These are phyloP conservation scores for Neoboletus magnificus DNA, from an alignment of 768 basidiomycete genomes.

Conservation along the genomic window DNA sequence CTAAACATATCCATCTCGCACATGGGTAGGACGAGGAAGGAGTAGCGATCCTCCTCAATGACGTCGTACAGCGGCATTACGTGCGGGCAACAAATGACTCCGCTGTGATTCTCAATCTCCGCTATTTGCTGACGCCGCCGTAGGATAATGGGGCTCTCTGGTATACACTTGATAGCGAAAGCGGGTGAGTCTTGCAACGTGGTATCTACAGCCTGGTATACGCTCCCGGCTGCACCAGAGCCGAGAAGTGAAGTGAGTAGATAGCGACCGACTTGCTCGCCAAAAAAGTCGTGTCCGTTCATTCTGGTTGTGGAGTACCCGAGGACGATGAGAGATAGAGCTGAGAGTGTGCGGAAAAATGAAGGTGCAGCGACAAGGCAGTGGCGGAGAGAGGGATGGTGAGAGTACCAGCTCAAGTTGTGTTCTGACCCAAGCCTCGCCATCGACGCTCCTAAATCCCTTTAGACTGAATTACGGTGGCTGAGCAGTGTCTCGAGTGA, in stretches of 20 bases:
- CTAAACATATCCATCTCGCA: slow-evolving; percentile 64
- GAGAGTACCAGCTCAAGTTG: not conserved
- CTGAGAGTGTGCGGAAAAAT: not conserved
- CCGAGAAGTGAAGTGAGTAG: slow-evolving; percentile 63
- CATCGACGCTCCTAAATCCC: not conserved
- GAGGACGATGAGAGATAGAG: not conserved
- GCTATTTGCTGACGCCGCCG: slow-evolving; percentile 60
- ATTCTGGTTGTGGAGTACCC: not conserved
- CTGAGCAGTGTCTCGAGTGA: not conserved
- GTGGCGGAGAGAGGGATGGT: not conserved
- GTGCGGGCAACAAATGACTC: slow-evolving; percentile 44
- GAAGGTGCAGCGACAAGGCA: not conserved
- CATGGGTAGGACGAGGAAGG: slow-evolving; percentile 67
- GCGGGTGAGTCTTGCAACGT: slow-evolving; percentile 36
- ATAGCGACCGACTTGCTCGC: slow-evolving; percentile 54
- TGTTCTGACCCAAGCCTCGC: too few relatives aligned
- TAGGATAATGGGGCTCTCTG: slow-evolving; percentile 45
- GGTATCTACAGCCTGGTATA: slow-evolving; percentile 67
- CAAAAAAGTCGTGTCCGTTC: slow-evolving; percentile 43
- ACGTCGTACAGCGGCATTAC: slow-evolving; percentile 66
- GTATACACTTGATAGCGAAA: slow-evolving; percentile 76
- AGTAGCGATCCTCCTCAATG: slow-evolving; percentile 52
- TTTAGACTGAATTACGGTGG: not conserved
- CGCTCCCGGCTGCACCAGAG: slow-evolving; percentile 71
- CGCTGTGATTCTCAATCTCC: slow-evolving; percentile 57